Base-by-base conservation (phyloP, 2,329 filamentous ascomycete species). In the Bipolaris oryzae region DNA sequence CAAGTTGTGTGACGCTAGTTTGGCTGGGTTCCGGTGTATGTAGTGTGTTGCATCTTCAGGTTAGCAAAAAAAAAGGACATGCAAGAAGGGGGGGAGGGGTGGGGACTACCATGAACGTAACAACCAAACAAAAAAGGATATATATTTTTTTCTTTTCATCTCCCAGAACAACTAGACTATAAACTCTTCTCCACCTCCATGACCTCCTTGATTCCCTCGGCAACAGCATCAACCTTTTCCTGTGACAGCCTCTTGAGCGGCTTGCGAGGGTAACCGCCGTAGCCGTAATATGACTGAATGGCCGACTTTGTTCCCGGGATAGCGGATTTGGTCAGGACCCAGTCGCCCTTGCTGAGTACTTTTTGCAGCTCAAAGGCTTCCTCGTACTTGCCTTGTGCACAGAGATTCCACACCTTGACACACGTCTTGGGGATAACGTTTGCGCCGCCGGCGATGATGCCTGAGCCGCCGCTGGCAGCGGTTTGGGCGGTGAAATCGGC, bases 401-500 rank as follows among this genome's bases (percentile, higher is more conserved):
- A 94, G 51, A 94, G 81, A 71, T 91, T 84, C 88, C 90, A 92
- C 25, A 96, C 85, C 73, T 85, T 86, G 47, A 89, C 89, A 71
- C 91, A 93, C 6, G 89, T 81, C 80, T 93, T 92, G 48, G 92
- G 92, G 77, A 94, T 87, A 55, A 96, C 87, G 72, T 96, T 96
- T 59, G 91, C 92, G 39, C 90, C 88, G 18, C 92, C 92, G 15
- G 90, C 91, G 69, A 96, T 95, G 76, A 95, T 92, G 31, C 92
- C 91, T 53, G 86, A 89, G 41, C 91, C 91, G 45, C 91, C 91
- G 45, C 86, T 90, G 58, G 89, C 83, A 4, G 93, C 83, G 1
- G 91, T 94, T 78, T 94, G 92, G 25, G 91, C 82, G 0, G 91
- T 92, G 76, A 96, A 96, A 77, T 96, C 92, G 71, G 89, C 91